Percentiles rank a stretch among this genome's conserved stretches.
phyloP scores from a whole-genome alignment of 352 stramenopile species.

The Globisporangium uncinulatum region DNA sequence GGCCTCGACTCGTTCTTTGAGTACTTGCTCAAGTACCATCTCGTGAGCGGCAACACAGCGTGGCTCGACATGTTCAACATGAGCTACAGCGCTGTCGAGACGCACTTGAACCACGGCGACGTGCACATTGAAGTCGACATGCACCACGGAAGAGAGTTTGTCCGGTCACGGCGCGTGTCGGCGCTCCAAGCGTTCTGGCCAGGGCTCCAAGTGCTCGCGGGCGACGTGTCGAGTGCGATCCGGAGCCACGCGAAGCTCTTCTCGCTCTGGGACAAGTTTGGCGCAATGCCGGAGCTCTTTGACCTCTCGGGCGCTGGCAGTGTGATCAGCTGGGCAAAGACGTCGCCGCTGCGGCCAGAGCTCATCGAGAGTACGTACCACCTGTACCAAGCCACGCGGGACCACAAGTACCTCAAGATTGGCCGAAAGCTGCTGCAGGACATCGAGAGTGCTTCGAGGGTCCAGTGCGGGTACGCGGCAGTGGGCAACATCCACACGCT shows the following conservation, averaged over 20 bases:
- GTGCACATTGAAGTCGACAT: conserved; percentile 88
- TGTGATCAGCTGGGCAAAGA: conserved; percentile 72
- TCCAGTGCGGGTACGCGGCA: conserved; percentile 91
- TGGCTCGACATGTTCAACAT: conserved; percentile 92
- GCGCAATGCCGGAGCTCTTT: conserved; percentile 94
- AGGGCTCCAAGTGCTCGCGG: conserved; percentile 92
- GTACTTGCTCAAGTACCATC: conserved; percentile 96
- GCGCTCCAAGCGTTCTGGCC: conserved; percentile 97
- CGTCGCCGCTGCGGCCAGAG: conserved; percentile 95
- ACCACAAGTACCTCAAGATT: conserved; percentile 88
- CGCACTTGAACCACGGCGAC: conserved; percentile 65
- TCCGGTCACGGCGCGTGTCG: conserved; percentile 64
- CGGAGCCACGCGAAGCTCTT: conserved; percentile 93
- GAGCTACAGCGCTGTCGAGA: conserved; percentile 75
- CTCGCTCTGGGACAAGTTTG: conserved; percentile 91
- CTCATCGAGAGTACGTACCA: conserved; percentile 97
- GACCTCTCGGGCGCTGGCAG: conserved; percentile 52
- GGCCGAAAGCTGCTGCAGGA: conserved; percentile 83
- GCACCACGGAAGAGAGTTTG: conserved; percentile 49
- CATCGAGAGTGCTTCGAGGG: conserved; percentile 82
- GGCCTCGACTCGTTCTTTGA: conserved; percentile 98
- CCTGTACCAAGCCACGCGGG: conserved; percentile 87
- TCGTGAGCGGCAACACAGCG: conserved; percentile 91
- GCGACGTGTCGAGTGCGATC: conserved; percentile 88
- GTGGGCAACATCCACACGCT: conserved; percentile 89